Percentiles rank a stretch among this genome's conserved stretches.
These are phyloP conservation scores for Syzygium aqueum DNA, from an alignment of 345 rosid genomes.

Conservation along the genomic window DNA sequence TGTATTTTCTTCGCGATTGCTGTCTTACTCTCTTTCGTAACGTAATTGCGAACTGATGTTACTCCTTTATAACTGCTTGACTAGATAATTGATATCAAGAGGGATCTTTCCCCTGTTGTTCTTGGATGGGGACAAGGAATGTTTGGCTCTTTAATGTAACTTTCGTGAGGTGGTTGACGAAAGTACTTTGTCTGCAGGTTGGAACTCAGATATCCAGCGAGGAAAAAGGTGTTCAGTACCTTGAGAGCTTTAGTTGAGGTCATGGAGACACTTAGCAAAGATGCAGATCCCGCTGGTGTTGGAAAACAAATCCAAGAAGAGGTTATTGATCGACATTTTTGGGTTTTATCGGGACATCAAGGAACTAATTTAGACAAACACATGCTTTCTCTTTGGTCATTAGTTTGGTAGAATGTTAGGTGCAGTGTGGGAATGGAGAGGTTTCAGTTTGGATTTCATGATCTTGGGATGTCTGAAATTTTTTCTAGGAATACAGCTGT, in stretches of 20 bases:
- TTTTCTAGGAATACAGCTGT: neutral
- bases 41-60: neutral
- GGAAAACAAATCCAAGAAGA: constrained; percentile 80
- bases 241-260: constrained; percentile 85
- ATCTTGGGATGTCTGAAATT: neutral
- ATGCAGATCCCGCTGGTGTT: constrained; percentile 84
- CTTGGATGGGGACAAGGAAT: neutral
- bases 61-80: neutral
- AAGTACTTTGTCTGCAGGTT: constrained; percentile 13
- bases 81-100: neutral
- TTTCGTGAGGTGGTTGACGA: neutral
- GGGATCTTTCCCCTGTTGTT: neutral
- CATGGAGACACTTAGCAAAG: constrained; percentile 80
- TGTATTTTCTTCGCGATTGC: neutral
- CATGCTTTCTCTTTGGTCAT: neutral
- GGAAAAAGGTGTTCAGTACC: constrained; percentile 79
- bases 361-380: neutral
- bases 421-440: neutral
- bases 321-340: constrained; percentile 28
- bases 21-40: neutral
- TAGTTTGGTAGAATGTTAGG: neutral
- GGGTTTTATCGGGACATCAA: neutral
- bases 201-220: constrained; percentile 33
- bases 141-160: neutral
- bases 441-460: neutral